A percentile compares a stretch with the other conserved stretches of the same genome.
phyloP scores from a whole-genome alignment of 2,329 filamentous ascomycete genomes.

The Monosporascus sp. region DNA sequence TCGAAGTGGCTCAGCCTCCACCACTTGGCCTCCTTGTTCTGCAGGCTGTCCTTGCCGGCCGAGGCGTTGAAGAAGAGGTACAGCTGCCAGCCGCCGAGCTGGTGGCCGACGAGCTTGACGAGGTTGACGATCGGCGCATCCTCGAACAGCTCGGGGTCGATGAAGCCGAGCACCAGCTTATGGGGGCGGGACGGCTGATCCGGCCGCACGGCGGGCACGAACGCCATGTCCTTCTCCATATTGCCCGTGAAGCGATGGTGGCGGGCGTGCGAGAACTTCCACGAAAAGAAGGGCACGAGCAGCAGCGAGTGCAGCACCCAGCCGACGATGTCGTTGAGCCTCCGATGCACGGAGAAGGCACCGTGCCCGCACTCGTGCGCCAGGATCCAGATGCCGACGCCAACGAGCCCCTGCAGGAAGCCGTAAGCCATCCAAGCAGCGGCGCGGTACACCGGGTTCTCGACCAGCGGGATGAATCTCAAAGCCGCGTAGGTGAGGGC shows the following conservation, averaged over 20 bases:
- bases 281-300: constrained; percentile 66
- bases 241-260: constrained; percentile 66
- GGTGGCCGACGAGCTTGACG: constrained; percentile 52
- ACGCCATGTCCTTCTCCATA: constrained; percentile 63
- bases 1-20: constrained; percentile 53
- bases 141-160: constrained; percentile 52
- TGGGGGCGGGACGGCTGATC: constrained; percentile 23
- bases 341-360: constrained; percentile 54
- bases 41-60: constrained; percentile 42
- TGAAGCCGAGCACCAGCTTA: constrained; percentile 29
- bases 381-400: constrained; percentile 66
- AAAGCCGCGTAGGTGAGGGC: constrained; percentile 45
- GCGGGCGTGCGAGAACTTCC: constrained; percentile 65
- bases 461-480: constrained; percentile 48
- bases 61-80: constrained; percentile 59
- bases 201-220: constrained; percentile 47
- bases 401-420: constrained; percentile 59
- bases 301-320: constrained; percentile 62
- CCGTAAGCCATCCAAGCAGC: constrained; percentile 54
- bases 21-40: constrained; percentile 36
- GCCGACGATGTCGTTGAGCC: constrained; percentile 57
- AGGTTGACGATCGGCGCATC: constrained; percentile 56
- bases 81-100: constrained; percentile 59
- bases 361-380: constrained; percentile 68
- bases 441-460: constrained; percentile 36